These are phyloP conservation scores for Podosphaera aphanis DNA, from an alignment of 2,329 filamentous ascomycete genomes.

Conservation along the genomic window DNA sequence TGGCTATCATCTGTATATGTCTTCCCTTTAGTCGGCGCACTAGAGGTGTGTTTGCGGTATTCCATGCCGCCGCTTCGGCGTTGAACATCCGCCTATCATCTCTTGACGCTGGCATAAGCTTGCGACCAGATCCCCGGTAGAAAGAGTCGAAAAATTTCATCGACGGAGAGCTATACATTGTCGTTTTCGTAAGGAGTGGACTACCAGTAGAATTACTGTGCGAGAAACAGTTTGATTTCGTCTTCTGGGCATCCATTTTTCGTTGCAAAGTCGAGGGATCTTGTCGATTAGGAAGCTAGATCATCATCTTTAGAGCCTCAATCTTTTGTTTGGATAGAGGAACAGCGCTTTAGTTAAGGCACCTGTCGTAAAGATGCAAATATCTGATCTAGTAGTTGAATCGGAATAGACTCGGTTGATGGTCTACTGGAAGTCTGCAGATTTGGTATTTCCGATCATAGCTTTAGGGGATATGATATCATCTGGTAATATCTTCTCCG, in stretches of 20 bases:
- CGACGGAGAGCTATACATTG: slow-evolving; percentile 4
- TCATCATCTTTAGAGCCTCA: neutral
- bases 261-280: neutral
- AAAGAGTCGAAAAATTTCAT: slow-evolving; percentile 12
- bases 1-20: slow-evolving; percentile 94
- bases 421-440: neutral
- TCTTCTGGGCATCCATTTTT: slow-evolving; percentile 6
- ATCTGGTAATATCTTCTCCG: neutral
- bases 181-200: slow-evolving; percentile 9
- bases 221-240: slow-evolving; percentile 3
- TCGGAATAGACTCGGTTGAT: neutral
- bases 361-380: neutral
- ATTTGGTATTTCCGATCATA: neutral
- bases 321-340: neutral
- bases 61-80: slow-evolving; percentile 34
- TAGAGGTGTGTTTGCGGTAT: slow-evolving; percentile 51
- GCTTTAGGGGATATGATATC: neutral
- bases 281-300: neutral
- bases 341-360: neutral
- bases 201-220: slow-evolving; percentile 10
- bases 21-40: slow-evolving; percentile 56
- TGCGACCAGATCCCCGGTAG: slow-evolving; percentile 6
- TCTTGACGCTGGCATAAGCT: slow-evolving; percentile 7
- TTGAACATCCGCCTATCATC: slow-evolving; percentile 25
- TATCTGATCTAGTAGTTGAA: neutral